Percentiles rank a stretch among this genome's conserved stretches.
Evolutionary conservation across 495 filamentous ascomycete species (phyloP).

Genomic region (Aspergillus saccharolyticus): DNA sequence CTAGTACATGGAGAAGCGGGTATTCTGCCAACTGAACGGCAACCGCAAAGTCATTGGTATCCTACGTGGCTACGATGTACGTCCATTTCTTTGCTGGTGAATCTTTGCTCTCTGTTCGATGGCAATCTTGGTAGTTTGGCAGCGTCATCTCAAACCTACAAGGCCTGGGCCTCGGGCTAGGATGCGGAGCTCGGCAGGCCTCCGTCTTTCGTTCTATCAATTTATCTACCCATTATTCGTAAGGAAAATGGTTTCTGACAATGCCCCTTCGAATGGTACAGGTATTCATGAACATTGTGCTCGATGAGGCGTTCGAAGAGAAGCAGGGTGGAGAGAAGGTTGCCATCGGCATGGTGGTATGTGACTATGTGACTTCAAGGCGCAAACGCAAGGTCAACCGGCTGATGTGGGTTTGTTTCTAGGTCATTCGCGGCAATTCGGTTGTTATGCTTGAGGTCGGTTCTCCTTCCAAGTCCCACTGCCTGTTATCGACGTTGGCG

Average conservation of each 20-base stretch:
- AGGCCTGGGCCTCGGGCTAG: neutral
- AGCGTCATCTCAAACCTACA: neutral
- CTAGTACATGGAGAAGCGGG: constrained; percentile 98
- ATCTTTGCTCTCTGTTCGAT: too few species aligned
- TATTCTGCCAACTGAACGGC: constrained; percentile 96
- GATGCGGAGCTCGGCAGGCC: too few species aligned
- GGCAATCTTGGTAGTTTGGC: too few species aligned
- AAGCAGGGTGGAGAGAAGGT: constrained; percentile 89
- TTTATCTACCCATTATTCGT: too few species aligned
- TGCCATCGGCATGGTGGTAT: constrained; percentile 86
- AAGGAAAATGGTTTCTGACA: too few species aligned
- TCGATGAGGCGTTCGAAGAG: constrained; percentile 97
- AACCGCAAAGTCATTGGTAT: constrained; percentile 95
- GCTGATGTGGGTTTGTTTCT: constrained; percentile 5
- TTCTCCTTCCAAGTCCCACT: neutral
- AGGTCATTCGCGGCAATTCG: constrained; percentile 87
- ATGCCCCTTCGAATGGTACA: constrained; percentile 39
- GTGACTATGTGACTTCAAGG: constrained; percentile 18
- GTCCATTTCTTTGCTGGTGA: constrained; percentile 23
- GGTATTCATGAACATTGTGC: constrained; percentile 98
- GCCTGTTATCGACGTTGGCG: neutral
- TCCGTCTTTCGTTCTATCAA: too few species aligned
- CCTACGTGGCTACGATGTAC: constrained; percentile 91
- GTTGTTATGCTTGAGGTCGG: constrained; percentile 90
- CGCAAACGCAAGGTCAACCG: neutral